Evolutionary conservation across 139 green algal genomes (phyloP).

Genomic region (Bryopsis sp.): DNA sequence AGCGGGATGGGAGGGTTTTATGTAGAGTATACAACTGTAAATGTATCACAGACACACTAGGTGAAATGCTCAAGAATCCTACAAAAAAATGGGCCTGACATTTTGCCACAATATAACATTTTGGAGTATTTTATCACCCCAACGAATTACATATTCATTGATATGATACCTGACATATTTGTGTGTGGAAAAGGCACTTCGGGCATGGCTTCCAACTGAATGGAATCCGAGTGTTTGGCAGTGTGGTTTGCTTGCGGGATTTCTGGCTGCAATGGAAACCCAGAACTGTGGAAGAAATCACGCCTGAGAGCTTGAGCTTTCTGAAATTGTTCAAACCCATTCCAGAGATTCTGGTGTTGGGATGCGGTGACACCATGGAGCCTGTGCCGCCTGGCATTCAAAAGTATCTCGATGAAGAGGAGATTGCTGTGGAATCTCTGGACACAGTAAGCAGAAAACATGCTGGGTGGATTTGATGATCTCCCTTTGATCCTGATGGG

Average conservation of each 20-base stretch:
- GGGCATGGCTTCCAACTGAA: constrained; percentile 2
- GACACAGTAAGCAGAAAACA: not conserved
- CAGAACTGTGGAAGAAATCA: not conserved
- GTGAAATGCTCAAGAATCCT: not conserved
- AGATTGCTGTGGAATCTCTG: not conserved
- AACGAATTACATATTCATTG: not conserved
- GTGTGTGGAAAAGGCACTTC: constrained; percentile 2
- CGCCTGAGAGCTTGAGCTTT: constrained; percentile 11
- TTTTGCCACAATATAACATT: not conserved
- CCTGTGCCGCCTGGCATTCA: not conserved
- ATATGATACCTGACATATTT: not conserved
- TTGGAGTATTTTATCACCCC: not conserved
- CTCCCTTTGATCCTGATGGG: too few relatives aligned
- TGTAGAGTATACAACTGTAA: not conserved
- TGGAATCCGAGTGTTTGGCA: constrained; percentile 7
- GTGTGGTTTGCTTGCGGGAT: constrained; percentile 14
- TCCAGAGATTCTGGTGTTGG: constrained; percentile 15
- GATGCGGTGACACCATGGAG: not conserved
- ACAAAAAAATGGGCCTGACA: not conserved
- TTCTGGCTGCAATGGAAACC: constrained; percentile 16
- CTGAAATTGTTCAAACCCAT: constrained; percentile 10
- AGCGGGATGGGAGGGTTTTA: not conserved
- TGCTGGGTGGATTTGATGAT: too few relatives aligned
- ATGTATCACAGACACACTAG: not conserved
- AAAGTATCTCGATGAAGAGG: not conserved